Evolutionary conservation across 139 green algal species (phyloP).

Genomic region (Auxenochlorella protothecoides): DNA sequence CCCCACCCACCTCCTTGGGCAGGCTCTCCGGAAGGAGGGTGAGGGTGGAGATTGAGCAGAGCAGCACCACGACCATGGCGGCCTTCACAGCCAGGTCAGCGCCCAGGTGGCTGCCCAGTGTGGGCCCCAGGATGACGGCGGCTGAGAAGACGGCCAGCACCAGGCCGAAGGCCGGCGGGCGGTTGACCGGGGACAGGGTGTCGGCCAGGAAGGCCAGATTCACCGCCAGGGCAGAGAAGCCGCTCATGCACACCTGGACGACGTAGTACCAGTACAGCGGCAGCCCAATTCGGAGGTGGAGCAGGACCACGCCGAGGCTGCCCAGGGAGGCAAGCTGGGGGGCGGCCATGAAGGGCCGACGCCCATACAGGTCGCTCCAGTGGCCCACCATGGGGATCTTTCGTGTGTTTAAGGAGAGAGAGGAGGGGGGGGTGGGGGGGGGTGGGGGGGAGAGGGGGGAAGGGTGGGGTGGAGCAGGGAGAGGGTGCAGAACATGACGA

Average conservation of each 20-base stretch:
- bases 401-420: not conserved
- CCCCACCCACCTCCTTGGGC: constrained; percentile 4
- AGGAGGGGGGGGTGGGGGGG: not conserved
- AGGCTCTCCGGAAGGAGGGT: constrained; percentile 30
- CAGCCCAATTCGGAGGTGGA: constrained; percentile 34
- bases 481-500: not conserved
- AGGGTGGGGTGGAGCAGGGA: too few species aligned
- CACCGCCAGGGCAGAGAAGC: constrained; percentile 41
- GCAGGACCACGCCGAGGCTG: constrained; percentile 31
- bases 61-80: not conserved
- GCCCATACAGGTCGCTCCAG: constrained; percentile 55
- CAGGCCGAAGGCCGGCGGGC: constrained; percentile 45
- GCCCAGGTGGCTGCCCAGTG: not conserved
- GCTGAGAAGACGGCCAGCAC: constrained; percentile 43
- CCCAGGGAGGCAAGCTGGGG: constrained; percentile 22
- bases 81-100: not conserved
- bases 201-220: constrained; percentile 49
- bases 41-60: constrained; percentile 9
- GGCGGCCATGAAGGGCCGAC: constrained; percentile 67
- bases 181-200: constrained; percentile 29
- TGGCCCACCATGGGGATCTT: constrained; percentile 46
- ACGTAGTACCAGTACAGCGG: constrained; percentile 36
- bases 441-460: not conserved
- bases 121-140: constrained; percentile 13
- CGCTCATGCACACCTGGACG: constrained; percentile 26